These are phyloP conservation scores for Vanrija sp. DNA, from an alignment of 1,284 basidiomycete species.

Conservation along the genomic window DNA sequence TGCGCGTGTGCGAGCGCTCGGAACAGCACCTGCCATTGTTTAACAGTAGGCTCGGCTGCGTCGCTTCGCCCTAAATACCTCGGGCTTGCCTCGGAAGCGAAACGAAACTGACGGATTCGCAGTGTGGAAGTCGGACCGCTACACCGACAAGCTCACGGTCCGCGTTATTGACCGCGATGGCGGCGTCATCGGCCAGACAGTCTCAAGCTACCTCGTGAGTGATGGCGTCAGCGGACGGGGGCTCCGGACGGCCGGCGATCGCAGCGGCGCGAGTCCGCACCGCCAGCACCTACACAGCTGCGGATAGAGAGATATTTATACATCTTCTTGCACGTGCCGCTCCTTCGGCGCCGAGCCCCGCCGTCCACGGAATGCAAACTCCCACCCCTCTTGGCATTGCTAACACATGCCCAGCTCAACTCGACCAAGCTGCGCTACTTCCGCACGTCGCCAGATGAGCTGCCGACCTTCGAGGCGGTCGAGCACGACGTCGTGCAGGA, in stretches of 20 bases:
- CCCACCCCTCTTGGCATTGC: background rate
- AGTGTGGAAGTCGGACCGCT: slow-evolving; percentile 42
- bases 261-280: too few species aligned
- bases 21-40: background rate
- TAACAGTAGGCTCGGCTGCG: background rate
- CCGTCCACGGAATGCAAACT: background rate
- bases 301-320: background rate
- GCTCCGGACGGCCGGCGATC: too few species aligned
- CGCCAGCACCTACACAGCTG: background rate
- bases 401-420: slow-evolving; percentile 4
- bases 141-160: slow-evolving; percentile 50
- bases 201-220: slow-evolving; percentile 16
- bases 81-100: background rate
- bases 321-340: too few species aligned
- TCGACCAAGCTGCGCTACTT: slow-evolving; percentile 35
- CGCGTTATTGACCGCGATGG: slow-evolving; percentile 54
- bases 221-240: too few species aligned
- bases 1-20: too few species aligned
- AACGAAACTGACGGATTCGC: background rate
- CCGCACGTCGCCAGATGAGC: slow-evolving; percentile 27
- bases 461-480: slow-evolving; percentile 28
- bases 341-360: background rate
- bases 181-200: slow-evolving; percentile 46
- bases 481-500: slow-evolving; percentile 39
- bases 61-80: background rate